Evolutionary conservation across 495 filamentous ascomycete genomes (phyloP), one percentile per base, ranked within the genome.

Genomic region (Daldinia concentrica): DNA sequence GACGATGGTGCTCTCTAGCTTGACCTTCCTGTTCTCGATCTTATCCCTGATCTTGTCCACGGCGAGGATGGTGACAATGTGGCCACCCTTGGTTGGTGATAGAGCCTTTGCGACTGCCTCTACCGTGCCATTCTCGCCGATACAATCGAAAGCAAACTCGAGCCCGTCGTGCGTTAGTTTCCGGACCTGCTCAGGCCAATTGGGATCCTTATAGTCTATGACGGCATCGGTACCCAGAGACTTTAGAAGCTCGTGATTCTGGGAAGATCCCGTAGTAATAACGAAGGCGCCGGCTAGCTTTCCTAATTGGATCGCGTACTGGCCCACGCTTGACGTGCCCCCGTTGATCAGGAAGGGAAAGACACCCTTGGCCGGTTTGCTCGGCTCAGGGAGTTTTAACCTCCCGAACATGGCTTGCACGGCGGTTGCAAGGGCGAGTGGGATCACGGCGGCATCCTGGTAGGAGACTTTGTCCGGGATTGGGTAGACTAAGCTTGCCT

Each of bases 281-380:
- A 91, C 89, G 22, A 85, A 83, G 14, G 84, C 82, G 1, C 89
- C 89, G 0, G 89, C 80, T 0, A 86, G 82, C 3, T 81, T 81
- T 1, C 86, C 88, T 15, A 90, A 82, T 70, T 92, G 90, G 57
- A 90, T 87, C 0, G 86, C 87, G 60, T 85, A 85, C 67, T 82
- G 76, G 8, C 90, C 90, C 6, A 90, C 86, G 39, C 85, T 87
- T 4, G 80, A 79, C 1, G 84, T 80, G 30, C 88, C 89, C 22
- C 88, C 88, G 79, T 85, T 90, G 65, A 90, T 74, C 1, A 90
- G 76, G 0, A 91, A 59, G 0, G 75, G 77, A 43, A 86, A 75
- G 2, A 77, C 79, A 1, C 66, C 77, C 2, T 78, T 66, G 1
- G 79, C 73, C 0, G 78, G 78, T 26, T 66, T 66, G 26, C 76